Percentiles rank a stretch among this genome's conserved stretches.
phyloP scores from a whole-genome alignment of 2,329 filamentous ascomycete species.

The Diaporthe longicolla region DNA sequence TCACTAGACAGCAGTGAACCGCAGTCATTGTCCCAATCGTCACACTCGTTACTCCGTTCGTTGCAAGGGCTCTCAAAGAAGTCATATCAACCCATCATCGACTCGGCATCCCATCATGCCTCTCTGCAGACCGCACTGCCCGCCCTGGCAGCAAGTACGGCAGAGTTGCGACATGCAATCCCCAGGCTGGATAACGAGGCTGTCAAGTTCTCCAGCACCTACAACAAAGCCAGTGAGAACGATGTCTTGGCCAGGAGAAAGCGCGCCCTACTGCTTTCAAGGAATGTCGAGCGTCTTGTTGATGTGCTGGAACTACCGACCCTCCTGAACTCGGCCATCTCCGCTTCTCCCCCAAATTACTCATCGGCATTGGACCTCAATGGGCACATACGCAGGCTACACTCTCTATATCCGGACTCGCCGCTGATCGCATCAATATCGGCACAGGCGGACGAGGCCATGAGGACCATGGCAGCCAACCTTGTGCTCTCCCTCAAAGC shows the following conservation, averaged over 20 bases:
- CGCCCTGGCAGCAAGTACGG: constrained; percentile 73
- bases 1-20: constrained; percentile 82
- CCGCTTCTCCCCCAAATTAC: constrained; percentile 78
- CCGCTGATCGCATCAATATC: constrained; percentile 80
- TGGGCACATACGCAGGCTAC: constrained; percentile 90
- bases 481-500: constrained; percentile 83
- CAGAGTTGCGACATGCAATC: constrained; percentile 78
- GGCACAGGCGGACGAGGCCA: constrained; percentile 84
- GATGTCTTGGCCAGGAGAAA: constrained; percentile 81
- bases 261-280: constrained; percentile 83
- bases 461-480: constrained; percentile 89
- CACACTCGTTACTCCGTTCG: constrained; percentile 84
- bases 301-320: constrained; percentile 93
- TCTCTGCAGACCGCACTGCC: constrained; percentile 81
- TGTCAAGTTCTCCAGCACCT: constrained; percentile 84
- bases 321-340: constrained; percentile 84
- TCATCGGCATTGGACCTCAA: constrained; percentile 91
- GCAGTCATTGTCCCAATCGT: constrained; percentile 82
- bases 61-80: constrained; percentile 91
- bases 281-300: constrained; percentile 90
- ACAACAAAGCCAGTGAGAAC: constrained; percentile 80
- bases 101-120: constrained; percentile 83
- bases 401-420: constrained; percentile 85
- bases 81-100: constrained; percentile 87
- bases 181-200: constrained; percentile 85